These are phyloP conservation scores for Dryas alaskensis DNA, from an alignment of 306 rosid genomes.

Conservation along the genomic window DNA sequence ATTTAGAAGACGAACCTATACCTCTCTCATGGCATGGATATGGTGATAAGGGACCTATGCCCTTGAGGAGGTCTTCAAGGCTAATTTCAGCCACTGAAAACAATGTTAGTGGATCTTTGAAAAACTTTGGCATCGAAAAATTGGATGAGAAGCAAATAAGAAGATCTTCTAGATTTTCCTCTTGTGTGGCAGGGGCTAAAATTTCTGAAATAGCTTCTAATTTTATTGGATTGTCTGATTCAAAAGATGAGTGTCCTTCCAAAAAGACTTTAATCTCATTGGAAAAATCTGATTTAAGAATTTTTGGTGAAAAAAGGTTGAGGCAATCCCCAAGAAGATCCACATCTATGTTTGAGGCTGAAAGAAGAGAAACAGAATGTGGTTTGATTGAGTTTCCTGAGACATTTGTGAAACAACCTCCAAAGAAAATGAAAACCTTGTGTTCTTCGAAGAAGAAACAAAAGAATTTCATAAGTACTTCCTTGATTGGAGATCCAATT, in stretches of 20 bases:
- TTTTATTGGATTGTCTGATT: slow-evolving; percentile 34
- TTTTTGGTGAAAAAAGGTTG: slow-evolving; percentile 20
- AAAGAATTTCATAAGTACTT: slow-evolving; percentile 23
- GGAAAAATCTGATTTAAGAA: slow-evolving; percentile 22
- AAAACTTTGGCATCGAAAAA: slow-evolving; percentile 6
- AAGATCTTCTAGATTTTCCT: slow-evolving; percentile 44
- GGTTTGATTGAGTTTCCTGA: slow-evolving; percentile 32
- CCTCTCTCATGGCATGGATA: slow-evolving; percentile 23
- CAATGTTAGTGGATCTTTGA: slow-evolving; percentile 7
- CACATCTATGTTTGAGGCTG: slow-evolving; percentile 29
- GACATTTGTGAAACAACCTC: slow-evolving; percentile 36
- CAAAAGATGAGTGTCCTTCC: slow-evolving; percentile 28
- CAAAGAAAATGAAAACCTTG: slow-evolving; percentile 35
- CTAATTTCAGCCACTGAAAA: slow-evolving; percentile 12
- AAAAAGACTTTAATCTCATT: slow-evolving; percentile 17
- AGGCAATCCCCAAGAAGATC: slow-evolving; percentile 29
- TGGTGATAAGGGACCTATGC: slow-evolving; percentile 20
- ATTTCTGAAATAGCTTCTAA: slow-evolving; percentile 8
- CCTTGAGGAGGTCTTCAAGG: slow-evolving; percentile 34
- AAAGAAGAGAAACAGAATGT: slow-evolving; percentile 30
- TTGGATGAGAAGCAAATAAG: slow-evolving; percentile 25
- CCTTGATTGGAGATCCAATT: slow-evolving; percentile 77
- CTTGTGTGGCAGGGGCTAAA: slow-evolving; percentile 30
- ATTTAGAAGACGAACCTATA: slow-evolving; percentile 13
- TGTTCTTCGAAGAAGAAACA: slow-evolving; percentile 21